Conservation (phyloP, 306 rosid genomes). For the Lathyrus sativus region DNA sequence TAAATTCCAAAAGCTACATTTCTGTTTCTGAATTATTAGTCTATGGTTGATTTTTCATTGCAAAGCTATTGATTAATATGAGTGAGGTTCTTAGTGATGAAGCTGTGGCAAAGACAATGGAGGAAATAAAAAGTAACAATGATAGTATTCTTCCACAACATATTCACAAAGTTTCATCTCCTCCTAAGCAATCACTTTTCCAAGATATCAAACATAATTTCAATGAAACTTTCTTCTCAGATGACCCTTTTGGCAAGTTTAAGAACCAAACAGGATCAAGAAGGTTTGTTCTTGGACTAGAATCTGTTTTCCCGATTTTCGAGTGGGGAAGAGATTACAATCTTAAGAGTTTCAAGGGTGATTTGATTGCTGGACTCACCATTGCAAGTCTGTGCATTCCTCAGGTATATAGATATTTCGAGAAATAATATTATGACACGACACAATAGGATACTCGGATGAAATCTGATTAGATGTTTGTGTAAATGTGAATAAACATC, state of each 20-base stretch:
- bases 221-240: constrained; percentile 52
- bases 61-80: constrained; percentile 24
- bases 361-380: constrained; percentile 63
- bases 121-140: constrained; percentile 23
- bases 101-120: constrained; percentile 16
- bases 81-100: constrained; percentile 39
- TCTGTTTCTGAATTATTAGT: neutral
- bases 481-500: constrained; percentile 5
- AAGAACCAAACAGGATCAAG: constrained; percentile 39
- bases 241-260: constrained; percentile 52
- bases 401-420: constrained; percentile 47
- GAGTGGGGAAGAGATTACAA: constrained; percentile 58
- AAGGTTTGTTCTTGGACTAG: constrained; percentile 47
- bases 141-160: constrained; percentile 18
- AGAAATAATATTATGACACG: neutral
- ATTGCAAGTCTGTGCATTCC: constrained; percentile 87
- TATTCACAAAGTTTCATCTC: constrained; percentile 43
- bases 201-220: constrained; percentile 39
- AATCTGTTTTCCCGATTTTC: constrained; percentile 62
- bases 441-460: neutral
- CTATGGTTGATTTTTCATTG: constrained; percentile 4
- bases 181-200: constrained; percentile 45
- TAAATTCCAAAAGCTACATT: constrained; percentile 10
- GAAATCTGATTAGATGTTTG: neutral
- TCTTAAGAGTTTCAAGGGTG: constrained; percentile 56